Percentiles rank a stretch among this genome's conserved stretches.
phyloP scores from a whole-genome alignment of 2,329 filamentous ascomycete species.

The Dactylonectria estremocensis region DNA sequence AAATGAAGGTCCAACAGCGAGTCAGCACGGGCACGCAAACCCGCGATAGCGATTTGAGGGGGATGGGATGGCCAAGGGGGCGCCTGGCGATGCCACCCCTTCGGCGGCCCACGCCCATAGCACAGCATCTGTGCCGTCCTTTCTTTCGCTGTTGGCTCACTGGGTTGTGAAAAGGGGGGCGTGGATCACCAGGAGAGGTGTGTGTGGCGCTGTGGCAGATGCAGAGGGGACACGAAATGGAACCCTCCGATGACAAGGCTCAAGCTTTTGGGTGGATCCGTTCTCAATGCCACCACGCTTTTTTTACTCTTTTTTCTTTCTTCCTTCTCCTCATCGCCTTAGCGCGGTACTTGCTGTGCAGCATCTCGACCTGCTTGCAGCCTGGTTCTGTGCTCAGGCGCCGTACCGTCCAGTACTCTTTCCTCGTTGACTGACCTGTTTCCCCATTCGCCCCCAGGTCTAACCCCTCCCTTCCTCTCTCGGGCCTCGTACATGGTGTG shows the following conservation, averaged over 20 bases:
- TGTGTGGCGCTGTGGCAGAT: conserved; percentile 4
- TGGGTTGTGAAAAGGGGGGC: background rate
- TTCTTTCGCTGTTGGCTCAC: background rate
- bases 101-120: background rate
- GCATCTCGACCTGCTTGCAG: background rate
- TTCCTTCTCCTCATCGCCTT: conserved; percentile 11
- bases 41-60: conserved; percentile 23
- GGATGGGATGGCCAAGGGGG: background rate
- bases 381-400: background rate
- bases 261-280: conserved; percentile 26
- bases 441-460: background rate
- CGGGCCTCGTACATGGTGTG: conserved; percentile 22
- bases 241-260: conserved; percentile 24
- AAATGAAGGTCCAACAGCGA: conserved; percentile 34
- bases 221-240: conserved; percentile 20
- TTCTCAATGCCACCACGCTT: conserved; percentile 17
- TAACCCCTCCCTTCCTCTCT: conserved; percentile 16
- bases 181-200: background rate
- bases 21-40: conserved; percentile 33
- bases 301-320: background rate
- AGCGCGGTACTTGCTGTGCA: conserved; percentile 14
- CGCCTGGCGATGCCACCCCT: background rate
- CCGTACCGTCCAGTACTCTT: background rate
- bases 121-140: background rate
- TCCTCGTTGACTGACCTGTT: too few relatives aligned